A percentile compares a stretch with the other conserved stretches of the same genome.
phyloP scores from a whole-genome alignment of 2,329 filamentous ascomycete genomes.

The Chalara sp. region DNA sequence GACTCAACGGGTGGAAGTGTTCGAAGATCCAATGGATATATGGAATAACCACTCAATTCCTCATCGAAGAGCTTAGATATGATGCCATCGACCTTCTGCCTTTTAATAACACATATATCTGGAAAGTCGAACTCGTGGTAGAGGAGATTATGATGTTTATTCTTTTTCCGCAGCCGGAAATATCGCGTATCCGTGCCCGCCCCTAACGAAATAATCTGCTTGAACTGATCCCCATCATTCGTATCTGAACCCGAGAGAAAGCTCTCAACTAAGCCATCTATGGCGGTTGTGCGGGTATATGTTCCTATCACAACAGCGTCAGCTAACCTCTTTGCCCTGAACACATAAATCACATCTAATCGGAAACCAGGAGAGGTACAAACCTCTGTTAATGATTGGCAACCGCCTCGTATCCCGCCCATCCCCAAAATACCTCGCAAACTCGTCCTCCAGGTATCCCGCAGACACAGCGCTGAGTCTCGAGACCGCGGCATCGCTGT shows the following conservation, averaged over 20 bases:
- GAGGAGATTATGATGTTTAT: constrained; percentile 37
- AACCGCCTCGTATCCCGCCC: constrained; percentile 56
- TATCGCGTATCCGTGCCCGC: constrained; percentile 90
- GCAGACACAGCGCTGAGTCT: constrained; percentile 80
- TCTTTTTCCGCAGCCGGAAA: constrained; percentile 54
- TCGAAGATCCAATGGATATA: constrained; percentile 34
- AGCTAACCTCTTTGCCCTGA: background rate
- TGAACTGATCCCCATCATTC: constrained; percentile 22
- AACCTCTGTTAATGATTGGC: constrained; percentile 92
- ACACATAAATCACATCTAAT: background rate
- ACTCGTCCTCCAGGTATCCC: constrained; percentile 80
- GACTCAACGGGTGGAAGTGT: constrained; percentile 14
- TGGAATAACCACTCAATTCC: background rate
- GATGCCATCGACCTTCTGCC: constrained; percentile 8
- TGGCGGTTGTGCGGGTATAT: constrained; percentile 80
- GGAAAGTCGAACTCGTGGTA: constrained; percentile 96
- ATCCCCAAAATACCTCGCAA: constrained; percentile 62
- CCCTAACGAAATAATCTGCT: constrained; percentile 86
- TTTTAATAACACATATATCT: constrained; percentile 56
- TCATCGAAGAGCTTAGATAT: background rate
- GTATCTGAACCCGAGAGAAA: constrained; percentile 49
- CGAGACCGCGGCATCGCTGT: constrained; percentile 84
- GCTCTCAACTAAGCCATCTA: constrained; percentile 67
- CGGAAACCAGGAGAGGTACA: constrained; percentile 13
- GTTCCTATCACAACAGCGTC: constrained; percentile 52